Base-by-base conservation (phyloP, 2,329 filamentous ascomycete species). In the Proliferodiscus dingleyae region DNA sequence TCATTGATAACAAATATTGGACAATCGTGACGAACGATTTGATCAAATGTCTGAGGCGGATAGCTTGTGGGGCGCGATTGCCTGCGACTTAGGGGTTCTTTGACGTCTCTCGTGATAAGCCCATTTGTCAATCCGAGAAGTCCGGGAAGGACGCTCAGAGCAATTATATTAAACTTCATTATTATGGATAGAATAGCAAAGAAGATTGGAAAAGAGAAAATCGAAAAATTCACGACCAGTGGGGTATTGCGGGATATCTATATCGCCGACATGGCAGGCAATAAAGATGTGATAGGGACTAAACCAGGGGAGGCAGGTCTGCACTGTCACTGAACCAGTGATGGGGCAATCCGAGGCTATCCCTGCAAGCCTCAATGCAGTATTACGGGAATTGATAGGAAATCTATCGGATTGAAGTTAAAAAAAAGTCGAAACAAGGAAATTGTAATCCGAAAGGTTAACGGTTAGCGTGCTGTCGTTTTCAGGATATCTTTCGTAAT, bases 11-110 rank as follows among this genome's bases (percentile, higher is more conserved):
- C 7, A 38, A 2, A 15, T 18, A 32, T 22, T 18, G 29, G n/a
- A 22, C 33, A 10, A 30, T 18, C 26, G 43, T 39, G 18, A 55
- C 54, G 24, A 33, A 58, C 54, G 16, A 45, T 52, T 46, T 46
- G 47, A 22, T 56, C 46, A 47, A 58, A 52, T 21, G 48, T 53
- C 18, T 51, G 19, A 3, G 55, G 43, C 10, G 53, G 50, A 37
- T 55, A 53, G 8, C 46, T 44, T 15, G 33, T 39, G 4, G 46
- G 18, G 19, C 51, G 42, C 39, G 34, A 37, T 47, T 50, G 21
- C 41, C 36, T 10, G 26, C 6, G 3, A 50, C 28, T 11, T 10
- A 22, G 2, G 21, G 38, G 42, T 46, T 18, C 32, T 15, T 26
- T 50, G n/a, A 9, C 21, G 26, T 18, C 29, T 34, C 18, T 21